Percentiles rank a stretch among this genome's conserved stretches.
phyloP scores from a whole-genome alignment of 345 rosid species.

The Moricandia arvensis region DNA sequence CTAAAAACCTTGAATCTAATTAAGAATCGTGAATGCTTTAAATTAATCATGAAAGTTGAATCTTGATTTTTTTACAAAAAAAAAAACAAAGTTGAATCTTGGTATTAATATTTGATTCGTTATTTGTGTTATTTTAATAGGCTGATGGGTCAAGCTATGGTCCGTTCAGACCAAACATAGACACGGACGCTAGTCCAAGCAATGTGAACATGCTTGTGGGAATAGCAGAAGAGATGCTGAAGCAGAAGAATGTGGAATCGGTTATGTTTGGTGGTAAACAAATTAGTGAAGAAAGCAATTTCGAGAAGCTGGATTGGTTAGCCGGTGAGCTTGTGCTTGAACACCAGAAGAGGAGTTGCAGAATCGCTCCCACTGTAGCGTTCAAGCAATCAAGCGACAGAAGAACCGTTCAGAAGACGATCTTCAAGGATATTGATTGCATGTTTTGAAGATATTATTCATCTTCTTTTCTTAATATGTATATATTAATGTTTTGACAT shows the following conservation, averaged over 20 bases:
- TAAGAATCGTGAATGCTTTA: neutral
- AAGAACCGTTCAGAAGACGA: conserved; percentile 27
- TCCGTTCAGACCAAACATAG: conserved; percentile 60
- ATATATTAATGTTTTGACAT: conserved; percentile 20
- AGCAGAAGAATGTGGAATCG: conserved; percentile 86
- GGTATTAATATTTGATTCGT: neutral
- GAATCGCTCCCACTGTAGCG: conserved; percentile 96
- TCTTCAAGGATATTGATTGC: conserved; percentile 37
- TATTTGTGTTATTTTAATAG: conserved; percentile 41
- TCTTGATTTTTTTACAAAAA: too few species aligned
- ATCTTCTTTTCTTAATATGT: conserved; percentile 9
- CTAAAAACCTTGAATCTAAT: neutral
- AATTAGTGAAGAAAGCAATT: conserved; percentile 66
- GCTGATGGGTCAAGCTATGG: conserved; percentile 77
- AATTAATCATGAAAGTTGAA: neutral
- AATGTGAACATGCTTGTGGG: conserved; percentile 72
- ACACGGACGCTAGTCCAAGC: conserved; percentile 61
- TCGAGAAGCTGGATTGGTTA: conserved; percentile 83
- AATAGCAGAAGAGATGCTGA: conserved; percentile 85
- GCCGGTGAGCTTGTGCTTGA: conserved; percentile 82
- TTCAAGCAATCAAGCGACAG: conserved; percentile 63
- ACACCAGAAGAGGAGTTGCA: conserved; percentile 87
- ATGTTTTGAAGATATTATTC: conserved; percentile 14
- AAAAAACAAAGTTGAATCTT: neutral
- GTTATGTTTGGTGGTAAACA: conserved; percentile 81